Percentiles rank a stretch among this genome's conserved stretches.
Evolutionary conservation across 495 filamentous ascomycete genomes (phyloP).

Genomic region (Neurospora discreta): DNA sequence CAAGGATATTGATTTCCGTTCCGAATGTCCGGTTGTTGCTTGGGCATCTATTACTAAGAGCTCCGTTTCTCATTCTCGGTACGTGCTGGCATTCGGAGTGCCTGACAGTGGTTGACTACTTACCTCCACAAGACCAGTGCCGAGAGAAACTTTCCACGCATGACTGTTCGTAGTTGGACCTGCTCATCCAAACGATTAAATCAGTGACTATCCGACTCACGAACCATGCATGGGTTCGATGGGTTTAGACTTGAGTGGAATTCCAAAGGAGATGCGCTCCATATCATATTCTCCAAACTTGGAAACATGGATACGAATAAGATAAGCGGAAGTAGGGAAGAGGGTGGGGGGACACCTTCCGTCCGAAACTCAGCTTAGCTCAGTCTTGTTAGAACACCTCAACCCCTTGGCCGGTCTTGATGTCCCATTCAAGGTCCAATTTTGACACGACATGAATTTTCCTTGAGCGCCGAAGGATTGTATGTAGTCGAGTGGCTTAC

Average conservation of each 20-base stretch:
- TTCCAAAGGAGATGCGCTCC: neutral
- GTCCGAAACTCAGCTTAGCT: neutral
- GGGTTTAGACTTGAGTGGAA: neutral
- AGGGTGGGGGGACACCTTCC: too few species aligned
- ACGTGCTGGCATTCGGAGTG: neutral
- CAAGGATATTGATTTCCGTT: neutral
- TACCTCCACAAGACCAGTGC: neutral
- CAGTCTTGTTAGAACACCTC: neutral
- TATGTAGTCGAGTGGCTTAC: too few species aligned
- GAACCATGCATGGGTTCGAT: neutral
- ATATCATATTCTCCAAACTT: neutral
- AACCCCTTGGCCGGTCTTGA: neutral
- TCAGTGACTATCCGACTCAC: neutral
- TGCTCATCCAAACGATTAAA: neutral
- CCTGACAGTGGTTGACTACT: neutral
- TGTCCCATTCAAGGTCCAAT: neutral
- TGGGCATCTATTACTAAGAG: neutral
- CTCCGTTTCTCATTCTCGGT: neutral
- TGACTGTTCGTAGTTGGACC: neutral
- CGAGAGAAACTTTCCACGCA: neutral
- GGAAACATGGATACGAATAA: neutral
- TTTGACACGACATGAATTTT: neutral
- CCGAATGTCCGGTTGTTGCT: neutral
- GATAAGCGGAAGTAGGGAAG: too few species aligned
- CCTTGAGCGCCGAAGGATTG: neutral